Evolutionary conservation across 2,329 filamentous ascomycete genomes (phyloP).

Genomic region (Lithohypha guttulata): DNA sequence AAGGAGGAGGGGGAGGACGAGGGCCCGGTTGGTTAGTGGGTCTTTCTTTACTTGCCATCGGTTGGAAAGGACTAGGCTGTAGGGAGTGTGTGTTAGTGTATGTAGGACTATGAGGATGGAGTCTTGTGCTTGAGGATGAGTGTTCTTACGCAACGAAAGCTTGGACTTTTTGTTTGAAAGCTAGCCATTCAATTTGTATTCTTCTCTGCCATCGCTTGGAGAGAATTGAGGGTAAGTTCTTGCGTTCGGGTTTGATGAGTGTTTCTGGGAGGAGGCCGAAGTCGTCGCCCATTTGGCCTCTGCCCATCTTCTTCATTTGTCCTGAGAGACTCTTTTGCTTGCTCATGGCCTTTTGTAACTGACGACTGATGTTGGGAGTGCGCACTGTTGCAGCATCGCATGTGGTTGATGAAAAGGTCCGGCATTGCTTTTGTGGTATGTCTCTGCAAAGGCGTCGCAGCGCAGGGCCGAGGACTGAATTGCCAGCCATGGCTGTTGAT

Average conservation of each 20-base stretch:
- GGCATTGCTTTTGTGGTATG: constrained; percentile 1
- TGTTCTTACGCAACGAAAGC: no score
- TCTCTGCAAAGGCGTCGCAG: background rate
- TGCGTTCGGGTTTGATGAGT: constrained; percentile 10
- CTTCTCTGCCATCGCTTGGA: constrained; percentile 21
- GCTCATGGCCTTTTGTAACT: background rate
- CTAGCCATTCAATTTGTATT: constrained; percentile 31
- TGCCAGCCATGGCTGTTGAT: background rate
- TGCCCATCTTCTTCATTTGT: constrained; percentile 12
- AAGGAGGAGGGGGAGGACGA: constrained; percentile 11
- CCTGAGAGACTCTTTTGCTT: constrained; percentile 7
- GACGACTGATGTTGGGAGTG: background rate
- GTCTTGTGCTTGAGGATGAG: no score
- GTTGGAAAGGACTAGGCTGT: no score
- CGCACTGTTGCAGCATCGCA: background rate
- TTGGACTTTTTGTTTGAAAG: constrained; percentile 27
- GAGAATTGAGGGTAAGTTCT: constrained; percentile 7
- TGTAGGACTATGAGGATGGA: no score
- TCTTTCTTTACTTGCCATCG: constrained; percentile 12
- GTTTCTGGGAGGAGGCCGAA: constrained; percentile 15
- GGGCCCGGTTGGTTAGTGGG: constrained; percentile 12
- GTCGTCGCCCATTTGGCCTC: constrained; percentile 11
- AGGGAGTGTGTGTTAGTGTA: no score
- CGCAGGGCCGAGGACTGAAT: background rate
- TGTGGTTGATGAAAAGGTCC: constrained; percentile 1